These are phyloP conservation scores for Aegilops tauschii DNA, from an alignment of 176 grass and related monocot species.

Conservation along the genomic window DNA sequence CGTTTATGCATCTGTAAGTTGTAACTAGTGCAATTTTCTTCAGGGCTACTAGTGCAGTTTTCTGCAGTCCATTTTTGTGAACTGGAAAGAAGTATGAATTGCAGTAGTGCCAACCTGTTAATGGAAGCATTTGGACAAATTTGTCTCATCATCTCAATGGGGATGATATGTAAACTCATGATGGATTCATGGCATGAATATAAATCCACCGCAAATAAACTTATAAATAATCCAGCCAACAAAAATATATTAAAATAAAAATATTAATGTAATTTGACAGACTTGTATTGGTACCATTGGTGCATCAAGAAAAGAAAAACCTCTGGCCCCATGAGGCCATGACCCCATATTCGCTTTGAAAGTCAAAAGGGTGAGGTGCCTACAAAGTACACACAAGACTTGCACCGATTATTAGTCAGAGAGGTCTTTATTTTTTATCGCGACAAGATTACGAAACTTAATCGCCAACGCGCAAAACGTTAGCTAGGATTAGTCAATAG, in stretches of 20 bases:
- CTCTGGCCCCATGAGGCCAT: background rate
- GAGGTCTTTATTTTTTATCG: background rate
- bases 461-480: background rate
- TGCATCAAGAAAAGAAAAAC: background rate
- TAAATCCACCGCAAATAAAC: too few species aligned
- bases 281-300: too few species aligned
- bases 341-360: background rate
- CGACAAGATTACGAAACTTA: background rate
- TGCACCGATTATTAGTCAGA: background rate
- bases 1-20: background rate
- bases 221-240: background rate
- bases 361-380: background rate
- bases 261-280: background rate
- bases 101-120: background rate
- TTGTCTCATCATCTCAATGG: background rate
- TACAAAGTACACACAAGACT: background rate
- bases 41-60: too few species aligned
- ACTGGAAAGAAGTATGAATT: background rate
- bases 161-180: background rate
- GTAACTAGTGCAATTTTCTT: background rate
- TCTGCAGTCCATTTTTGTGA: too few species aligned
- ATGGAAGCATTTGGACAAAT: background rate
- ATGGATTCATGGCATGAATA: background rate
- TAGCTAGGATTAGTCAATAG: constrained; percentile 25
- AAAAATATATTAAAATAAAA: background rate